A percentile compares a stretch with the other conserved stretches of the same genome.
Evolutionary conservation across 164 flowering plant species (phyloP).

Genomic region (Litsea cubeba): DNA sequence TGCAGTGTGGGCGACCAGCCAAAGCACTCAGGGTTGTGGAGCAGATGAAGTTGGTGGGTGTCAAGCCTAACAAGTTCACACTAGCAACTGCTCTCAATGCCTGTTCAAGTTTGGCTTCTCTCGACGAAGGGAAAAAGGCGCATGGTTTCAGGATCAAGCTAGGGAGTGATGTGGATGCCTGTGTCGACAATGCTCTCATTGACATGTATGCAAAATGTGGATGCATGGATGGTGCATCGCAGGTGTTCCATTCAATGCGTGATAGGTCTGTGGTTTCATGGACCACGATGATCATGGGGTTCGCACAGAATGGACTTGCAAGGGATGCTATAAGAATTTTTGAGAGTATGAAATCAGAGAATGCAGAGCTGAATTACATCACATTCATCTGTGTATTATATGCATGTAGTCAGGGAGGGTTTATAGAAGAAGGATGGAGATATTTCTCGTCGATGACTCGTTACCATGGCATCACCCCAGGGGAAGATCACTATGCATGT

Average conservation of each 20-base stretch:
- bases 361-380: conserved; percentile 49
- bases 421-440: conserved; percentile 47
- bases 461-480: conserved; percentile 50
- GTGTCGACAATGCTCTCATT: conserved; percentile 68
- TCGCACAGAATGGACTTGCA: conserved; percentile 56
- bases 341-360: conserved; percentile 46
- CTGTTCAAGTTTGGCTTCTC: conserved; percentile 54
- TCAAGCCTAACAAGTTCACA: conserved; percentile 55
- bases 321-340: conserved; percentile 50
- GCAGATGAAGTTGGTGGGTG: conserved; percentile 55
- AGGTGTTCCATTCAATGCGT: conserved; percentile 42
- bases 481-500: conserved; percentile 75
- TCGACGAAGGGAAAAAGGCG: conserved; percentile 60
- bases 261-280: conserved; percentile 56
- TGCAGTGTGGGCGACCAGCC: conserved; percentile 53
- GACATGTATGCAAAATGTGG: conserved; percentile 91
- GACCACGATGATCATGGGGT: conserved; percentile 82
- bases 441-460: conserved; percentile 51
- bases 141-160: conserved; percentile 67
- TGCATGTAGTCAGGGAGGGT: conserved; percentile 78
- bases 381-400: conserved; percentile 71
- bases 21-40: conserved; percentile 40
- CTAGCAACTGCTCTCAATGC: conserved; percentile 69
- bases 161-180: conserved; percentile 47
- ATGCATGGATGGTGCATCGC: conserved; percentile 47